Conservation (phyloP, 169 alveolate genomes). For the Eimeria nieschulzi region DNA sequence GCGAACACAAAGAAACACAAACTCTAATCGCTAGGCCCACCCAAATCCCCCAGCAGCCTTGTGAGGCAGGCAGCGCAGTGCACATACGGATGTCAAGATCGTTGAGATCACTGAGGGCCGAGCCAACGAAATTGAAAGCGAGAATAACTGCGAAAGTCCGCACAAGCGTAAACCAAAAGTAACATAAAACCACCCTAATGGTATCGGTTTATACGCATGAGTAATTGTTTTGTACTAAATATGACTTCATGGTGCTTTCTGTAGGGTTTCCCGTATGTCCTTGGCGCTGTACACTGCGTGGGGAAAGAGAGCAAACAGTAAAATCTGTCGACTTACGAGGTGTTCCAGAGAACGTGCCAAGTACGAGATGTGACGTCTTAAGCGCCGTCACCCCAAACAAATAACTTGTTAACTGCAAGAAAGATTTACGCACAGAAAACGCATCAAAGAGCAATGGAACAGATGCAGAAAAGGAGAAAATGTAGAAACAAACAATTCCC, state of each 20-base stretch:
- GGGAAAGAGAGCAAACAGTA: too few species aligned
- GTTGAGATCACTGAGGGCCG: slow-evolving; percentile 24
- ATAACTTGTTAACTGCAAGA: slow-evolving; percentile 64
- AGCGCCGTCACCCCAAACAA: slow-evolving; percentile 63
- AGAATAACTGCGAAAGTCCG: slow-evolving; percentile 9
- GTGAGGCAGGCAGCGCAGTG: background rate
- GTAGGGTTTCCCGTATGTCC: background rate
- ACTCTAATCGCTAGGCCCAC: background rate
- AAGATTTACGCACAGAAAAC: too few species aligned
- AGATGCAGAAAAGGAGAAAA: too few species aligned
- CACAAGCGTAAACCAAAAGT: background rate
- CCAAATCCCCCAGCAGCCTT: slow-evolving; percentile 34
- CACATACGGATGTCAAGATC: slow-evolving; percentile 20
- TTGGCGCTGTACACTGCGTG: too few species aligned
- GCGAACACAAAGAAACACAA: background rate
- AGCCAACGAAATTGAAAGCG: slow-evolving; percentile 44
- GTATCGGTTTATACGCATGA: too few species aligned
- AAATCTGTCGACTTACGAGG: slow-evolving; percentile 20
- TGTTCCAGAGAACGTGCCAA: slow-evolving; percentile 57
- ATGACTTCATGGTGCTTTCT: too few species aligned
- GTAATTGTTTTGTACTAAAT: too few species aligned
- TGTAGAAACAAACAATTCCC: too few species aligned
- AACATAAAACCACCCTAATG: background rate
- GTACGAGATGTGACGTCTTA: slow-evolving; percentile 24
- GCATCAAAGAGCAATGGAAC: too few species aligned